phyloP scores from a whole-genome alignment of 2,329 filamentous ascomycete genomes.

The Paramyrothecium sp. region DNA sequence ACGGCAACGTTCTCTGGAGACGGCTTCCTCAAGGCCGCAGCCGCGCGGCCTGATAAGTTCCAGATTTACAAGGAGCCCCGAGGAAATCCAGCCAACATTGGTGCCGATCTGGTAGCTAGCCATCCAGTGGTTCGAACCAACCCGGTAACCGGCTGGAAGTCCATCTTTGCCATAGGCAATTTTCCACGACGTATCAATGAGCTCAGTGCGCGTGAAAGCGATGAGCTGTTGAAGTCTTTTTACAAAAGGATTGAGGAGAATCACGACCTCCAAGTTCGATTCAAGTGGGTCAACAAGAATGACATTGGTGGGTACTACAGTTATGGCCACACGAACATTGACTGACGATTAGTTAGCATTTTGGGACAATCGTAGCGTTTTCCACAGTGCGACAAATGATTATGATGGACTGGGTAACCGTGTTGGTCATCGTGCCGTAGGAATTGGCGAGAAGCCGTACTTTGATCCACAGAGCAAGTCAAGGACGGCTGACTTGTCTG shows the following conservation, averaged over 20 bases:
- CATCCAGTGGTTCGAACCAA: slow-evolving; percentile 61
- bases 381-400: slow-evolving; percentile 59
- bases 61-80: slow-evolving; percentile 30
- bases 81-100: slow-evolving; percentile 42
- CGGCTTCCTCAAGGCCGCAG: slow-evolving; percentile 10
- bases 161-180: slow-evolving; percentile 38
- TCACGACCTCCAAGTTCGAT: slow-evolving; percentile 47
- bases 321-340: background rate
- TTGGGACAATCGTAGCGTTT: slow-evolving; percentile 61
- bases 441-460: slow-evolving; percentile 54
- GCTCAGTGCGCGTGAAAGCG: slow-evolving; percentile 39
- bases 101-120: slow-evolving; percentile 41
- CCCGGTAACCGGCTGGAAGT: slow-evolving; percentile 62
- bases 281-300: slow-evolving; percentile 42
- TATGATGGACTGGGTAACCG: slow-evolving; percentile 51
- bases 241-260: slow-evolving; percentile 40
- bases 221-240: slow-evolving; percentile 39
- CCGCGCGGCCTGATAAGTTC: slow-evolving; percentile 25
- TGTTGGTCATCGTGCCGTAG: slow-evolving; percentile 51
- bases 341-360: slow-evolving; percentile 35
- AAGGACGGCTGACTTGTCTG: slow-evolving; percentile 19
- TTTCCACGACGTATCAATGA: slow-evolving; percentile 43
- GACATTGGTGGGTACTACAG: slow-evolving; percentile 25
- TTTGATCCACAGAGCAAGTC: slow-evolving; percentile 49
- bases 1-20: slow-evolving; percentile 42